phyloP scores from a whole-genome alignment of 1,284 basidiomycete species.

The Ustilago bromivora region DNA sequence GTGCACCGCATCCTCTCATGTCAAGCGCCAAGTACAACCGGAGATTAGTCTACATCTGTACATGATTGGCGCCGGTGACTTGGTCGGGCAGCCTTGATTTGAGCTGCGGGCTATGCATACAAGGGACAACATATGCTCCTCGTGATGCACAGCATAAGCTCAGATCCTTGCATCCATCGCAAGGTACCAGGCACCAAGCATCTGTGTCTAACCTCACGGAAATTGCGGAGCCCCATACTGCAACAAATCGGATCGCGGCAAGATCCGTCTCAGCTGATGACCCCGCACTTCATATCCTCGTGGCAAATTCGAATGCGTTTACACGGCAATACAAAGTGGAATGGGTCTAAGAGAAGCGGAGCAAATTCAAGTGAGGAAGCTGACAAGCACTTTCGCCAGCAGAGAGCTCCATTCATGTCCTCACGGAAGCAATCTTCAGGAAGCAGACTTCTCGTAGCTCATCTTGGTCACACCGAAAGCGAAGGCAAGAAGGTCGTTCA shows the following conservation, averaged over 20 bases:
- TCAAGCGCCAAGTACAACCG: background rate
- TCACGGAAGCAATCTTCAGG: background rate
- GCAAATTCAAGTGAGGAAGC: background rate
- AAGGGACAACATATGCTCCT: constrained; percentile 5
- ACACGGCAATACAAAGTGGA: too few relatives aligned
- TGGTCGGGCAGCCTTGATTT: background rate
- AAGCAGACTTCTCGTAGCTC: background rate
- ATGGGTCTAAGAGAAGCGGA: too few relatives aligned
- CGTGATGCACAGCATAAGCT: background rate
- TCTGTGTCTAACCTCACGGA: background rate
- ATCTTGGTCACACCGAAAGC: background rate
- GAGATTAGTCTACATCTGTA: background rate
- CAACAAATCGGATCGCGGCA: background rate
- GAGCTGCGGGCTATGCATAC: constrained; percentile 6
- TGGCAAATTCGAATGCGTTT: background rate
- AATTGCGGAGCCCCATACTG: background rate
- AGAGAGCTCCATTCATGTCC: background rate
- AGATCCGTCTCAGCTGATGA: background rate
- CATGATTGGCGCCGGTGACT: background rate
- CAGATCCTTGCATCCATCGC: background rate
- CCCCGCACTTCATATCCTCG: background rate
- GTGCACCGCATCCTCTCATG: background rate
- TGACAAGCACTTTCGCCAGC: background rate
- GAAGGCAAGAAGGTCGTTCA: background rate
- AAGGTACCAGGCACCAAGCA: constrained; percentile 3